Base-by-base conservation (phyloP, 768 basidiomycete species). In the Termitomyces eurrhizus region DNA sequence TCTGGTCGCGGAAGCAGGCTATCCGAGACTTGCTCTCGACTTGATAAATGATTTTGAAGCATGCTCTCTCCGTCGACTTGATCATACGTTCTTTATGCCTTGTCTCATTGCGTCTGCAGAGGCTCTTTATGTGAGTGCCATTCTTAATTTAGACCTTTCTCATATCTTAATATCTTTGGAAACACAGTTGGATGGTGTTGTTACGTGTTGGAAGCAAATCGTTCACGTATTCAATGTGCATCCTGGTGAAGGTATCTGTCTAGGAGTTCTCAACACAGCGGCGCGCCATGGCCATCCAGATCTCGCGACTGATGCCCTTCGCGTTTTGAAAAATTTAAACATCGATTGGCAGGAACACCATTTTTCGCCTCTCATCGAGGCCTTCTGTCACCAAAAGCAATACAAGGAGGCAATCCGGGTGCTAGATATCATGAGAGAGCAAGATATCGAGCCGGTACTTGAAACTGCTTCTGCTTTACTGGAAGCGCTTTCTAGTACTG, bases 161-260 rank as follows among this genome's bases (percentile, higher is more conserved):
- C 33, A 55, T 55, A 48, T 8, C 4, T 60, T 67, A 36, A 55
- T 55, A 48, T 8, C 4, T 60, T 52, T 41, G 13, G 26, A 55
- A 51, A 24, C 13, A 49, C 62, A 95, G 92, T 75, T 78, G 12
- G 85, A 90, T 13, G 93, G 92, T 21, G 84, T 89, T 4, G 60
- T 76, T 32, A 67, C 71, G 52, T 83, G 83, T 48, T 95, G 92
- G 92, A 66, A 81, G 11, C 79, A 79, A 36, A 74, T 83, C 35
- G 82, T 87, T 2, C 70, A 81, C 18, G 76, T 79, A 14, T 70
- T 84, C 24, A 75, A 77, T 53, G 66, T 89, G 48, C 74, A 76
- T 4, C 90, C 89, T 0, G 87, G 90, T 64, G 92, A 95, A 75
- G 92, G 93, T 0, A 71, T 88, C 32, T 87, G 88, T 64, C 65